A percentile compares a stretch with the other conserved stretches of the same genome.
phyloP scores from a whole-genome alignment of 257 asterid species.

The Plantago ovata region DNA sequence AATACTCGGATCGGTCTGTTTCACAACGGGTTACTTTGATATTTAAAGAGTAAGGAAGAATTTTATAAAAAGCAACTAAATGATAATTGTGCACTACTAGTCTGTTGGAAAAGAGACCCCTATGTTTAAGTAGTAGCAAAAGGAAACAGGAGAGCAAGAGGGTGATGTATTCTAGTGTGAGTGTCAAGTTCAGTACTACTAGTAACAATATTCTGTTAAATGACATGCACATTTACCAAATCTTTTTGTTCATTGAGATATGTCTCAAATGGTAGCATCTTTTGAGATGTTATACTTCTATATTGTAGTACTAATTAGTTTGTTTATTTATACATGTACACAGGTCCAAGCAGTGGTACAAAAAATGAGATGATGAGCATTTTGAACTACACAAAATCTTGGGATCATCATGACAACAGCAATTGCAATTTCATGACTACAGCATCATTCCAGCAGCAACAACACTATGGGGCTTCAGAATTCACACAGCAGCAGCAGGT shows the following conservation, averaged over 20 bases:
- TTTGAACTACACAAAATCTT: slow-evolving; percentile 33
- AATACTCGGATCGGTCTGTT: too few species aligned
- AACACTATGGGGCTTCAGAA: slow-evolving; percentile 29
- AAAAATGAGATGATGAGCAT: slow-evolving; percentile 49
- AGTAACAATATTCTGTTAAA: not conserved
- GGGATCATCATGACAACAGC: slow-evolving; percentile 29
- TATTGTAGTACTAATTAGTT: not conserved
- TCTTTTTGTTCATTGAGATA: slow-evolving; percentile 12
- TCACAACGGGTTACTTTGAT: too few species aligned
- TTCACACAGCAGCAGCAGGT: slow-evolving; percentile 17
- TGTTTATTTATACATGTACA: slow-evolving; percentile 1
- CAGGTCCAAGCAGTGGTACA: slow-evolving; percentile 40
- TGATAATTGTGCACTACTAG: not conserved
- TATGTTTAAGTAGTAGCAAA: too few species aligned
- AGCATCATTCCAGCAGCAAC: slow-evolving; percentile 22
- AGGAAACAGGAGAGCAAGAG: too few species aligned
- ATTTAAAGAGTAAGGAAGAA: too few species aligned
- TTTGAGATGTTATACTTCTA: slow-evolving; percentile 1
- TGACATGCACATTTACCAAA: slow-evolving; percentile 9
- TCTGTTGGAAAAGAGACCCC: too few species aligned
- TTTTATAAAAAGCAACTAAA: too few species aligned
- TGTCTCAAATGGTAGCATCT: too few species aligned
- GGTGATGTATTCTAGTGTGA: too few species aligned
- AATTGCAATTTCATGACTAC: slow-evolving; percentile 23
- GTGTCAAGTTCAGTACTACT: slow-evolving; percentile 8